Evolutionary conservation across 2,329 filamentous ascomycete species (phyloP).

Genomic region (Laburnicola sp.): DNA sequence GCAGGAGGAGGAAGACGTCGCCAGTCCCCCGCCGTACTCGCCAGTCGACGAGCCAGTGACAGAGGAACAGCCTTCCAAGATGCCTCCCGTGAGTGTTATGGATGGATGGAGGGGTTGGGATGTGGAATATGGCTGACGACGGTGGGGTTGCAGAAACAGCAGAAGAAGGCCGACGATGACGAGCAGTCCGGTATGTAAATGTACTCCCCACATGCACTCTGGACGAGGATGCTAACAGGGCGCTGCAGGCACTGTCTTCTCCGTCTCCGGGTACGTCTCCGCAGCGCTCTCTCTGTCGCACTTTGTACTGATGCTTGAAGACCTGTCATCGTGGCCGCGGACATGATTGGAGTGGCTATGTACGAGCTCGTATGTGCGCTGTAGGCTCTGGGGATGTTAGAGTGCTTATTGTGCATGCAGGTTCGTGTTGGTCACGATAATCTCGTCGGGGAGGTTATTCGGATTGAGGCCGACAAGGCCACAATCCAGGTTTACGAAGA

Average conservation of each 20-base stretch:
- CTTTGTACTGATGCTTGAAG: constrained; percentile 46
- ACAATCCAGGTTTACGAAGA: constrained; percentile 99
- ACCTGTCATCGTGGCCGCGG: constrained; percentile 93
- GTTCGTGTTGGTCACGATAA: constrained; percentile 90
- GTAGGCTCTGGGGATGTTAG: neutral
- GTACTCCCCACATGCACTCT: neutral
- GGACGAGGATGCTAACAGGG: constrained; percentile 17
- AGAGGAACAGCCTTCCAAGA: constrained; percentile 25
- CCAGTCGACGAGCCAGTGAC: constrained; percentile 14
- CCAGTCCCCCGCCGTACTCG: constrained; percentile 30
- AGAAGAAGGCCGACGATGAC: constrained; percentile 46
- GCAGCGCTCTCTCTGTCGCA: constrained; percentile 12
- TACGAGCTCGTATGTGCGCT: constrained; percentile 80
- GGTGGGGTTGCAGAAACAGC: constrained; percentile 33
- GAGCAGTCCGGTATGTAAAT: constrained; percentile 59
- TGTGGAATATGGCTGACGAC: constrained; percentile 28
- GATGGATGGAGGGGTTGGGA: constrained; percentile 9
- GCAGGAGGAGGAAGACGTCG: constrained; percentile 25
- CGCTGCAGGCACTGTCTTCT: constrained; percentile 64
- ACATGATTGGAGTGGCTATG: constrained; percentile 99
- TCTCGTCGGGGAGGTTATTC: constrained; percentile 96
- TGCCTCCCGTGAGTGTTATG: constrained; percentile 44
- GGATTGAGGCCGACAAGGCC: constrained; percentile 92
- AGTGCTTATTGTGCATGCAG: constrained; percentile 49
- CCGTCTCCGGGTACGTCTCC: constrained; percentile 63